Conservation (phyloP, 75 land plant species). For the Pinus albicaulis region DNA sequence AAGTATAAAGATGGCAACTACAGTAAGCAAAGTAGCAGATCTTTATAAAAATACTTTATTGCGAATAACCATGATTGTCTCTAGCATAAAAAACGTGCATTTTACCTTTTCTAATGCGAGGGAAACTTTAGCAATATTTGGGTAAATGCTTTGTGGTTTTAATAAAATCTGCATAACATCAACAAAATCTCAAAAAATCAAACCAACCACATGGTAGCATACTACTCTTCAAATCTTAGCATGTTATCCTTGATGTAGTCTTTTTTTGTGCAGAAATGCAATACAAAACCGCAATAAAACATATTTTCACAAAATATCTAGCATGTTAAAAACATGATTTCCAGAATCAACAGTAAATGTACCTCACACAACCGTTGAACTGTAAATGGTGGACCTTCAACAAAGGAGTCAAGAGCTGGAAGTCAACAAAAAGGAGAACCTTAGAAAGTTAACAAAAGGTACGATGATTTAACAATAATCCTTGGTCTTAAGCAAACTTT, state of each 20-base stretch:
- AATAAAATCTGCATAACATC: constrained; percentile 3
- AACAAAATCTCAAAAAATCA: background rate
- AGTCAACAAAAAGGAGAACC: background rate
- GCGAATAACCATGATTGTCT: background rate
- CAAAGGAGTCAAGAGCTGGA: constrained; percentile 66
- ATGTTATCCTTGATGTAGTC: too few species aligned
- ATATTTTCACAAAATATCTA: background rate
- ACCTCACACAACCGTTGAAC: constrained; percentile 94
- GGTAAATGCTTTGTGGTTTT: constrained; percentile 8
- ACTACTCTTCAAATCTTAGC: background rate
- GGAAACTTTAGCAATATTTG: constrained; percentile 7
- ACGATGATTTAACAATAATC: background rate
- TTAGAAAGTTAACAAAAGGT: background rate
- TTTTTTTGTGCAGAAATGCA: too few species aligned
- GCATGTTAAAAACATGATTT: background rate
- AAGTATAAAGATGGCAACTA: too few species aligned
- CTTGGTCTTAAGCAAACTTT: background rate
- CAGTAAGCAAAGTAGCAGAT: too few species aligned
- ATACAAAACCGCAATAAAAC: too few species aligned
- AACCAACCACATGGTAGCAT: background rate
- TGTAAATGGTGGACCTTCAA: constrained; percentile 91
- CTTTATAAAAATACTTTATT: too few species aligned
- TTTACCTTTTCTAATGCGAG: constrained; percentile 10
- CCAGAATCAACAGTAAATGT: background rate
- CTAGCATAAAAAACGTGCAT: background rate